These are phyloP conservation scores for Volvariella volvacea DNA, from an alignment of 1,284 basidiomycete species.

Conservation along the genomic window DNA sequence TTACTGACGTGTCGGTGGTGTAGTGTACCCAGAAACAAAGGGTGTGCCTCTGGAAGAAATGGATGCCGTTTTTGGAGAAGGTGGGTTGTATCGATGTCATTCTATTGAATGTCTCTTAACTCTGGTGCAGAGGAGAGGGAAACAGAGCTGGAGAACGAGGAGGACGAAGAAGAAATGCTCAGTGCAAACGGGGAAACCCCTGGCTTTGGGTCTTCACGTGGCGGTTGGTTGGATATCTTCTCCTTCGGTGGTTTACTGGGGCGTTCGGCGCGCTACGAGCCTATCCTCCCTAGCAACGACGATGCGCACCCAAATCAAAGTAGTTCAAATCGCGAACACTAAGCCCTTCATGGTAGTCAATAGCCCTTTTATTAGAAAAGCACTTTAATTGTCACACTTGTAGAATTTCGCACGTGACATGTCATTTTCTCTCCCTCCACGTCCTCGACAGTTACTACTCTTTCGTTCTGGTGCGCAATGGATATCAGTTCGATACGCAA, in stretches of 20 bases:
- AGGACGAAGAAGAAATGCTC: constrained; percentile 30
- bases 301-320: too few relatives aligned
- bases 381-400: too few relatives aligned
- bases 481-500: constrained; percentile 8
- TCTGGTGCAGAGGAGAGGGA: constrained; percentile 42
- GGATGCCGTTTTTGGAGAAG: constrained; percentile 80
- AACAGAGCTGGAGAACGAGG: constrained; percentile 66
- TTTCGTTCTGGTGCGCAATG: not conserved
- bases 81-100: constrained; percentile 23
- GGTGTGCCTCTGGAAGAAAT: constrained; percentile 78
- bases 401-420: too few relatives aligned
- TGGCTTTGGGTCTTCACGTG: constrained; percentile 10
- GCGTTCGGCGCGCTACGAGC: too few relatives aligned
- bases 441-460: not conserved
- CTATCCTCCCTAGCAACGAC: too few relatives aligned
- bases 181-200: constrained; percentile 9
- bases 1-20: constrained; percentile 8
- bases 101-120: constrained; percentile 11
- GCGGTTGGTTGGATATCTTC: too few relatives aligned
- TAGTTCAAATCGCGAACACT: too few relatives aligned
- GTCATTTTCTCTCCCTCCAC: too few relatives aligned
- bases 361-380: too few relatives aligned
- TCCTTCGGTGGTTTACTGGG: too few relatives aligned
- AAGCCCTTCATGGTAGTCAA: too few relatives aligned
- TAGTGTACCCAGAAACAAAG: constrained; percentile 81